A percentile compares a stretch with the other conserved stretches of the same genome.
Conservation (phyloP, 2,329 filamentous ascomycete genomes). For the Pseudocercospora musae region DNA sequence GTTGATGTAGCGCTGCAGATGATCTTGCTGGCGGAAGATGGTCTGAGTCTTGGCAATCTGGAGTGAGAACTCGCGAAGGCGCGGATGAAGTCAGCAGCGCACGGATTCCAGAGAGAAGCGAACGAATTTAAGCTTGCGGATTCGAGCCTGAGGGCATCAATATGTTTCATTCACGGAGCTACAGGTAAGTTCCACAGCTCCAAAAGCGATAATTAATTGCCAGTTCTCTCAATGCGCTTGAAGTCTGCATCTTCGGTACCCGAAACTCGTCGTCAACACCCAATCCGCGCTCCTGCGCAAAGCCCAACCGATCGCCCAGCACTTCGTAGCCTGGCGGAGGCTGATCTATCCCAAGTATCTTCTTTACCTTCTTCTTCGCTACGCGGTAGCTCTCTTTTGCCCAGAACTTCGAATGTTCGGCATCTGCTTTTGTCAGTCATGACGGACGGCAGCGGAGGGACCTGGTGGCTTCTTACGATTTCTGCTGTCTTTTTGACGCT, state of each 20-base stretch:
- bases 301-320: background rate
- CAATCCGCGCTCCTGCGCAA: background rate
- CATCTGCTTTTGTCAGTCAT: background rate
- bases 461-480: background rate
- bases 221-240: background rate
- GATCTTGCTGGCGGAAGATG: background rate
- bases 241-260: background rate
- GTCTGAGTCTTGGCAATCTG: background rate
- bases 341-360: background rate
- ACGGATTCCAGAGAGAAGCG: background rate
- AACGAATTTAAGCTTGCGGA: background rate
- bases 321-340: background rate
- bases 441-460: background rate
- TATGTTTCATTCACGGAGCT: background rate
- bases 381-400: background rate
- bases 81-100: background rate
- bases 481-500: background rate
- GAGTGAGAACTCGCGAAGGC: background rate
- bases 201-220: background rate
- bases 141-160: background rate
- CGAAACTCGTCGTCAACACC: background rate
- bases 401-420: background rate
- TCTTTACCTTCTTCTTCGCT: background rate
- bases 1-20: background rate
- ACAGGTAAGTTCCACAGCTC: background rate